Evolutionary conservation across 345 rosid genomes (phyloP).

Genomic region (Noccaea caerulescens): DNA sequence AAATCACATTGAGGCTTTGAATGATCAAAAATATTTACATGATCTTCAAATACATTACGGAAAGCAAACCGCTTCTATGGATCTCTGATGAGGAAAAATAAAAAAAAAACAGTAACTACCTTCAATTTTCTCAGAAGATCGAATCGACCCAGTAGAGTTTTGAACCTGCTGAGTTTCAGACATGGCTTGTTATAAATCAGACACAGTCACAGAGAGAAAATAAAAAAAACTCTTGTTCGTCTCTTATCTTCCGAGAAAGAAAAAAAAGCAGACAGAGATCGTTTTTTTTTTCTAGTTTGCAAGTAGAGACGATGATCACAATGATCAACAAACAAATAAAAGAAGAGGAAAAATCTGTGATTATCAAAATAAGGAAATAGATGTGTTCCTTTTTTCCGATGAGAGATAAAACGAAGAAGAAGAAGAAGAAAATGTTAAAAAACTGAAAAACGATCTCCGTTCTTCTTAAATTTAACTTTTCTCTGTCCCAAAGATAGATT

Average conservation of each 20-base stretch:
- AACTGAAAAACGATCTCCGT: constrained; percentile 22
- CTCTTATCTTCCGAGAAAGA: constrained; percentile 17
- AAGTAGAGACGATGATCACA: constrained; percentile 40
- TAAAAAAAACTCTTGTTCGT: neutral
- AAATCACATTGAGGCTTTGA: constrained; percentile 29
- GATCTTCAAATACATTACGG: constrained; percentile 41
- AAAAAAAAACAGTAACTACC: constrained; percentile 48
- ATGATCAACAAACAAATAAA: constrained; percentile 42
- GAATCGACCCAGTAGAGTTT: constrained; percentile 63
- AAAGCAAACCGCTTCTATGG: constrained; percentile 29
- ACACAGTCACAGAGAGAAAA: constrained; percentile 29
- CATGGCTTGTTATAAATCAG: constrained; percentile 52
- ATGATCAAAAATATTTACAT: neutral
- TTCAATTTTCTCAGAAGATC: constrained; percentile 61
- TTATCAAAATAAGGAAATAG: constrained; percentile 5
- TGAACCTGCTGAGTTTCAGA: constrained; percentile 65
- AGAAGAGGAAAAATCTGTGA: neutral
- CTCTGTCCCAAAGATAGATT: constrained; percentile 39
- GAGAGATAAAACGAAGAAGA: constrained; percentile 20
- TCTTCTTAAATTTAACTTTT: constrained; percentile 29
- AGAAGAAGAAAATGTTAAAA: constrained; percentile 40
- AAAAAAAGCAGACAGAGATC: constrained; percentile 6
- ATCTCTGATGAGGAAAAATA: constrained; percentile 29
- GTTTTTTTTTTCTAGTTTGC: constrained; percentile 22
- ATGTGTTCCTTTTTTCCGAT: constrained; percentile 15